Percentiles rank a stretch among this genome's conserved stretches.
Evolutionary conservation across 2,329 filamentous ascomycete genomes (phyloP).

Genomic region (Cucurbitaria berberidis): DNA sequence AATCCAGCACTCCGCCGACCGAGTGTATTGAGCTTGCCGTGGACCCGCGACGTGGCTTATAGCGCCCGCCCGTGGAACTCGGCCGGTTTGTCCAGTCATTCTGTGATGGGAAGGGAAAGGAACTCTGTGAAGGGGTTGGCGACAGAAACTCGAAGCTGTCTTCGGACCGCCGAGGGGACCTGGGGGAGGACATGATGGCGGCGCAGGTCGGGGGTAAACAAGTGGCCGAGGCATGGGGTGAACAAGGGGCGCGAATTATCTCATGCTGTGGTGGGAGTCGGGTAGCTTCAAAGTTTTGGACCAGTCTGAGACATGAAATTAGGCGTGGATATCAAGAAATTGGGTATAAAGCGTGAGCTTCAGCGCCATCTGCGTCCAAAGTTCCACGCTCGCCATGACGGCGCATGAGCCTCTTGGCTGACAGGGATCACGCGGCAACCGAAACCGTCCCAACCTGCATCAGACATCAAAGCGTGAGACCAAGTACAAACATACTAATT

Average conservation of each 20-base stretch:
- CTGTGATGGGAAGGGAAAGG: slow-evolving; percentile 65
- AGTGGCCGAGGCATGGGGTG: slow-evolving; percentile 45
- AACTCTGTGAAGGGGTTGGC: slow-evolving; percentile 47
- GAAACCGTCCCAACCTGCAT: not conserved
- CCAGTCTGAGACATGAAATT: not conserved
- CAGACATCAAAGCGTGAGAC: not conserved
- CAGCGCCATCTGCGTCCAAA: not conserved
- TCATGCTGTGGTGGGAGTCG: slow-evolving; percentile 6
- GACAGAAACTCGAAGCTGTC: slow-evolving; percentile 58
- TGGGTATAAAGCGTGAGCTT: not conserved
- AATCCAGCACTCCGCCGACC: slow-evolving; percentile 82
- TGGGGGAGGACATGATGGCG: slow-evolving; percentile 49
- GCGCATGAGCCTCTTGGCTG: not conserved
- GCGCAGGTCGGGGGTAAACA: slow-evolving; percentile 33
- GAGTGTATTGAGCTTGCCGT: slow-evolving; percentile 88
- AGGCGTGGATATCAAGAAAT: not conserved
- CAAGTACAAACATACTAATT: no score
- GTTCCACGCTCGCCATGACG: not conserved
- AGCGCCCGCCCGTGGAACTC: slow-evolving; percentile 54
- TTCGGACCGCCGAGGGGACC: slow-evolving; percentile 52
- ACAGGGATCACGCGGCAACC: not conserved
- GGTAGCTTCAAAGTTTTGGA: not conserved
- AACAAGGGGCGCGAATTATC: slow-evolving; percentile 17
- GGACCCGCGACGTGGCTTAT: slow-evolving; percentile 73
- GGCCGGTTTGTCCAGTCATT: slow-evolving; percentile 59